Evolutionary conservation across 257 asterid species (phyloP).

Genomic region (Haberlea rhodopensis): DNA sequence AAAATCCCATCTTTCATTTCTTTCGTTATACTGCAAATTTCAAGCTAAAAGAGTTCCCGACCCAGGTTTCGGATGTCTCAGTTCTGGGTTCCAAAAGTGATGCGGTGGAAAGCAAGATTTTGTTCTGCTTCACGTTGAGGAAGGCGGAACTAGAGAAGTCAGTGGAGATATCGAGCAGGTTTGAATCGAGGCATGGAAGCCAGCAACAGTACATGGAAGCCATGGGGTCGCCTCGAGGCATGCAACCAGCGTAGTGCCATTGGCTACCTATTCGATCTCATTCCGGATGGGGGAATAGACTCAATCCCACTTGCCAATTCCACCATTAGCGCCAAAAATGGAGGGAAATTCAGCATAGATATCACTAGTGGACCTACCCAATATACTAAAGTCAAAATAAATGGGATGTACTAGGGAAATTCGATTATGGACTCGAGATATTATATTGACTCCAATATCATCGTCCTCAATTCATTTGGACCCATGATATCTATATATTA

Average conservation of each 20-base stretch:
- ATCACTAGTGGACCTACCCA: conserved; percentile 73
- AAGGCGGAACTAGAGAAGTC: conserved; percentile 58
- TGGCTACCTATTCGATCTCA: conserved; percentile 82
- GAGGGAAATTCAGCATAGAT: conserved; percentile 78
- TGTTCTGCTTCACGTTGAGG: conserved; percentile 55
- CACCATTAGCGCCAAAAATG: conserved; percentile 44
- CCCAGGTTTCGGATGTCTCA: conserved; percentile 51
- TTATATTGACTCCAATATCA: no score
- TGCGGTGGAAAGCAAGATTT: conserved; percentile 46
- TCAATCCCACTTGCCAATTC: conserved; percentile 68
- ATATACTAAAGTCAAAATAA: no score
- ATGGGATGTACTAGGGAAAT: no score
- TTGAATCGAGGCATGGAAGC: conserved; percentile 97
- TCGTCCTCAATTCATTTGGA: no score
- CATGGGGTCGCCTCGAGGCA: conserved; percentile 98
- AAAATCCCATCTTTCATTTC: conserved; percentile 9
- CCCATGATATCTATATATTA: no score
- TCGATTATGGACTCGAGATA: no score
- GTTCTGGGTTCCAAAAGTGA: conserved; percentile 34
- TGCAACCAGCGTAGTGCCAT: conserved; percentile 60
- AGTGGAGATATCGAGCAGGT: conserved; percentile 38
- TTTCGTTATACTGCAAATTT: conserved; percentile 55
- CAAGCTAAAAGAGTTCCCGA: conserved; percentile 54
- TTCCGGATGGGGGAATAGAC: conserved; percentile 78
- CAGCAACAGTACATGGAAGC: conserved; percentile 83